Evolutionary conservation across 2,329 filamentous ascomycete species (phyloP).

Genomic region (Acephala macrosclerotiorum): DNA sequence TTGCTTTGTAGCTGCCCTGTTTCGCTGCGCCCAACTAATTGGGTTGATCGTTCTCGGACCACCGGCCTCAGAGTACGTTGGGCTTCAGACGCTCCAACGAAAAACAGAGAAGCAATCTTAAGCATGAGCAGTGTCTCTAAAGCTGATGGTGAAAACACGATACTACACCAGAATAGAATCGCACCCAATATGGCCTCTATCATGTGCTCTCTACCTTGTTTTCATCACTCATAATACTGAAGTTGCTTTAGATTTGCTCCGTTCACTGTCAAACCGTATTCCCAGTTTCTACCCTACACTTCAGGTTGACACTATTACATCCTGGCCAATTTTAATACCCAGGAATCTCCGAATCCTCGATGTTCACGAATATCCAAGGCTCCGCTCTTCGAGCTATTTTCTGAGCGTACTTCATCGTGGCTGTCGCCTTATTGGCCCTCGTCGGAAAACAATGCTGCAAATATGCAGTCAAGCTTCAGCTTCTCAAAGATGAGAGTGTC

Average conservation of each 20-base stretch:
- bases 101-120: no score
- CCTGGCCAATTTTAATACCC: background rate
- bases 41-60: no score
- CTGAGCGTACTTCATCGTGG: background rate
- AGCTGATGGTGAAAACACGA: background rate
- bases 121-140: background rate
- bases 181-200: no score
- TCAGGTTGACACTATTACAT: background rate
- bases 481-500: background rate
- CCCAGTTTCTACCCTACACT: background rate
- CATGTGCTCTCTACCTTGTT: background rate
- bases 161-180: background rate
- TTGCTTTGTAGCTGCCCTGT: no score
- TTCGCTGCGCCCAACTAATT: no score
- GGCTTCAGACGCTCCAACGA: no score
- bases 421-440: background rate
- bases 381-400: background rate
- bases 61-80: no score
- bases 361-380: background rate
- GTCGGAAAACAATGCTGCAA: background rate
- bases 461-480: background rate
- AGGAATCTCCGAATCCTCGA: background rate
- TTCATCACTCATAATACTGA: background rate
- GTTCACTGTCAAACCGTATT: background rate
- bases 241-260: background rate